Evolutionary conservation across 306 rosid genomes (phyloP).

Genomic region (Prunus persica): DNA sequence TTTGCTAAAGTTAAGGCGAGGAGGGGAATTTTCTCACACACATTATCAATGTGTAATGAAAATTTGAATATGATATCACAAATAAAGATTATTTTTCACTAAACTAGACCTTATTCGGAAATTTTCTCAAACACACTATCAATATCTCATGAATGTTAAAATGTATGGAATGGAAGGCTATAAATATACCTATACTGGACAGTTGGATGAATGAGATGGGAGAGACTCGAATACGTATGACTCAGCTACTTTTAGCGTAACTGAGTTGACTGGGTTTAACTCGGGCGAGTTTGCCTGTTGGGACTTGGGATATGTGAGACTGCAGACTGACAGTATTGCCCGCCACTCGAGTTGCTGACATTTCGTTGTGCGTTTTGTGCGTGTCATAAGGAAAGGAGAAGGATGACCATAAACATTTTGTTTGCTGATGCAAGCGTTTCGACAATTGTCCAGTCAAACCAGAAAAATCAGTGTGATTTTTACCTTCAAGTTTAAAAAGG

Average conservation of each 20-base stretch:
- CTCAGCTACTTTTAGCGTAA: neutral
- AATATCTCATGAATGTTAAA: no score
- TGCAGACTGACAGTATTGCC: neutral
- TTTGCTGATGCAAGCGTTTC: neutral
- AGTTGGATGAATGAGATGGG: neutral
- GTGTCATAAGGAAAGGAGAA: neutral
- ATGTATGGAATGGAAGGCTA: no score
- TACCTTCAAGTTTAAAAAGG: no score
- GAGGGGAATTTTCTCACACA: no score
- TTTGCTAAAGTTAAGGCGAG: rapidly evolving
- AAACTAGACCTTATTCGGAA: rapidly evolving
- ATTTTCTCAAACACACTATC: rapidly evolving
- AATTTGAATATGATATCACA: no score
- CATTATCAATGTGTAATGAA: rapidly evolving
- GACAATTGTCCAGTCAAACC: neutral
- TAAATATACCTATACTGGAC: neutral
- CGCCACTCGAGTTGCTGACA: neutral
- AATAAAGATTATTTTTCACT: rapidly evolving
- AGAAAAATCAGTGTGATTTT: neutral
- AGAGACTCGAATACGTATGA: constrained; percentile 1
- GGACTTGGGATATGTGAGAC: neutral
- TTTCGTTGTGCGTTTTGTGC: no score
- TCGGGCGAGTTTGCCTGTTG: neutral
- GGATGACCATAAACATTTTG: neutral
- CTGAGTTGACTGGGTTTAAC: neutral